Base-by-base conservation (phyloP, 306 rosid genomes). In the Gastrolobium villosum region DNA sequence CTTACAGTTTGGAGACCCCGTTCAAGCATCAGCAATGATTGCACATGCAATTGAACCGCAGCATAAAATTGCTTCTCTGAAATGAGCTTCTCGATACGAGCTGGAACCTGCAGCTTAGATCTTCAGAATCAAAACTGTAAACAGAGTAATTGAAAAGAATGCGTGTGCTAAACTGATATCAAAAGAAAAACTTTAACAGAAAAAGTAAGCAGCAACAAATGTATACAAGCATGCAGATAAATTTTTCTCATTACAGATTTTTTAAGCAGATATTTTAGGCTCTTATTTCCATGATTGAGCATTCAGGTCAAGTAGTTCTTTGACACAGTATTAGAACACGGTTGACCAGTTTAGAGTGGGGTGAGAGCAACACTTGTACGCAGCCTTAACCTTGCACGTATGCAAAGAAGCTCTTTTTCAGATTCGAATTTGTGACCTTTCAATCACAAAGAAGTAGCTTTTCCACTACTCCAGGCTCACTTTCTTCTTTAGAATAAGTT, bases 11-110 rank as follows among this genome's bases (percentile, higher is more conserved):
- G 99, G 84, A 95, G 97, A 72, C 97, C 95, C 62, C 97, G 89
- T 85, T 96, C 99, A 7, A 96, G 99, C 92, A 96, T 91, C 85
- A 91, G 82, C 55, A 88, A 79, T 50, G 99, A 93, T 64, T 93
- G 99, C 76, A 91, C 93, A 70, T 90, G 94, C 84, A 93, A 86
- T 74, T 96, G 99, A 86, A 96, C 92, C 2, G 98, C 98, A 55
- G 98, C 99, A 87, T 96, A 96, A 79, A 83, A 91, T 88, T 96
- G 98, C 90, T 91, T 96, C 63, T 93, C 98, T 0, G 92, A 82
- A 79, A 96, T 93, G 71, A 91, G 91, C 79, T 96, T 90, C 87
- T 96, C 99, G 43, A 96, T 87, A 69, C 92, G 93, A 68, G 91
- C 89, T 2, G 99, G 99, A 89, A 96, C 99, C 99, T 96, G 91